Evolutionary conservation across 805 yeast genomes (phyloP).

Genomic region (Phaffomyces antillensis): DNA sequence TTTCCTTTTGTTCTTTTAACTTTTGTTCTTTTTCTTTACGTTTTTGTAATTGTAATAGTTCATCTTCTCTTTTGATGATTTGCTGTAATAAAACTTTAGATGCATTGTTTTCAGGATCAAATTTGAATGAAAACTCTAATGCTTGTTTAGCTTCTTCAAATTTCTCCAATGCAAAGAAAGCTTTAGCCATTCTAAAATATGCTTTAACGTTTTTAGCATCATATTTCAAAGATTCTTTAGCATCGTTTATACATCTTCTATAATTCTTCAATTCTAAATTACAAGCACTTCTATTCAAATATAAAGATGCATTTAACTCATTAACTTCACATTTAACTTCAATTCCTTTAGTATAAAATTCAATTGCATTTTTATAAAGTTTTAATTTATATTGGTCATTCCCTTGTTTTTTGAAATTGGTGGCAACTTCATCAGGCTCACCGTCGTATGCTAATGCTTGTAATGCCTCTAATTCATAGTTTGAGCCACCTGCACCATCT

Average conservation of each 20-base stretch:
- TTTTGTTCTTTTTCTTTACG: slow-evolving; percentile 26
- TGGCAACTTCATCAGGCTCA: slow-evolving; percentile 86
- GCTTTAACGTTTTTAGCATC: slow-evolving; percentile 80
- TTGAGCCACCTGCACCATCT: slow-evolving; percentile 72
- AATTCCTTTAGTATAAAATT: slow-evolving; percentile 72
- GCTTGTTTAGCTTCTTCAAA: slow-evolving; percentile 68
- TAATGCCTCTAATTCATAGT: slow-evolving; percentile 74
- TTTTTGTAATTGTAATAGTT: slow-evolving; percentile 24
- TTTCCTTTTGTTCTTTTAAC: slow-evolving; percentile 34
- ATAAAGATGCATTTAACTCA: slow-evolving; percentile 54
- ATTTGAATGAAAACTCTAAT: slow-evolving; percentile 52
- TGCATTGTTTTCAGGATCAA: slow-evolving; percentile 55
- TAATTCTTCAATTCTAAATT: slow-evolving; percentile 80
- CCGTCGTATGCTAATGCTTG: slow-evolving; percentile 92
- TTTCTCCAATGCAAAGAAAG: slow-evolving; percentile 61
- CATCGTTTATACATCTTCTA: slow-evolving; percentile 80
- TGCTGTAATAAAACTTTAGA: slow-evolving; percentile 39
- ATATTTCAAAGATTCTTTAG: slow-evolving; percentile 56
- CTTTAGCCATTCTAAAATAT: slow-evolving; percentile 75
- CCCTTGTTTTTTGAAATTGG: slow-evolving; percentile 87
- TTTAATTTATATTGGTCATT: slow-evolving; percentile 75
- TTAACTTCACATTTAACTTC: slow-evolving; percentile 57
- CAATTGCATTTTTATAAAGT: slow-evolving; percentile 69
- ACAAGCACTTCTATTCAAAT: slow-evolving; percentile 84
- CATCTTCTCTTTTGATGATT: slow-evolving; percentile 32